Percentiles rank a stretch among this genome's conserved stretches.
phyloP scores from a whole-genome alignment of 1,284 basidiomycete species.

The Cutaneotrichosporon sp. region DNA sequence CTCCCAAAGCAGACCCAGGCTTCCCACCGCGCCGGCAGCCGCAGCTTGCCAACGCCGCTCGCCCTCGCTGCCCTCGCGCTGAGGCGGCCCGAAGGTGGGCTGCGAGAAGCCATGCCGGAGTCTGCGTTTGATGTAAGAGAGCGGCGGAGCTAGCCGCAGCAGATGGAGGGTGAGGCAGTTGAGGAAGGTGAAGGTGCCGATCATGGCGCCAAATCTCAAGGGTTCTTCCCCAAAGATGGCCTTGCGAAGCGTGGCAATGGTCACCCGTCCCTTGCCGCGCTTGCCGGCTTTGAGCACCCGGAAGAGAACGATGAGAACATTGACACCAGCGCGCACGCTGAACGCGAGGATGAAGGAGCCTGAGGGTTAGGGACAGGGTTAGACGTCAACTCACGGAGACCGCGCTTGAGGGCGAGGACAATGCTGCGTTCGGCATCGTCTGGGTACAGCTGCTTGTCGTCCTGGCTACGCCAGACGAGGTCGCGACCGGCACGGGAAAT shows the following conservation, averaged over 20 bases:
- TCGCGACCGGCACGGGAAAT: slow-evolving; percentile 39
- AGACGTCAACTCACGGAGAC: slow-evolving; percentile 63
- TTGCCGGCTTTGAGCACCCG: slow-evolving; percentile 58
- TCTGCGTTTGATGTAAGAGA: slow-evolving; percentile 55
- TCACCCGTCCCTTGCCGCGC: slow-evolving; percentile 35
- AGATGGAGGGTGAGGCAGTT: slow-evolving; percentile 82
- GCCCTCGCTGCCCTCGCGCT: slow-evolving; percentile 60
- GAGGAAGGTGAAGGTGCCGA: slow-evolving; percentile 71
- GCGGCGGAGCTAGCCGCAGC: slow-evolving; percentile 72
- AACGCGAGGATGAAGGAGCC: slow-evolving; percentile 78
- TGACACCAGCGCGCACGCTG: slow-evolving; percentile 75
- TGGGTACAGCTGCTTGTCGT: slow-evolving; percentile 72
- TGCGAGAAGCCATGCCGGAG: slow-evolving; percentile 34
- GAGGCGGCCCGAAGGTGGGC: slow-evolving; percentile 48
- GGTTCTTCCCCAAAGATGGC: slow-evolving; percentile 79
- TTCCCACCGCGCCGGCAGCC: slow-evolving; percentile 75
- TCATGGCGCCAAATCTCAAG: slow-evolving; percentile 78
- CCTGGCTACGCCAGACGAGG: slow-evolving; percentile 78
- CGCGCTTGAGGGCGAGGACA: slow-evolving; percentile 72
- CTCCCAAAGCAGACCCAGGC: slow-evolving; percentile 81
- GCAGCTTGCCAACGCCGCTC: slow-evolving; percentile 79
- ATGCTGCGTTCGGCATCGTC: slow-evolving; percentile 68
- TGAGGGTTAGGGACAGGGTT: slow-evolving; percentile 45
- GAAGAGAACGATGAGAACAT: slow-evolving; percentile 72
- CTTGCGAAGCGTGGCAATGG: slow-evolving; percentile 66